Percentiles rank a stretch among this genome's conserved stretches.
Evolutionary conservation across 257 asterid species (phyloP).

Genomic region (Solanum phureja): DNA sequence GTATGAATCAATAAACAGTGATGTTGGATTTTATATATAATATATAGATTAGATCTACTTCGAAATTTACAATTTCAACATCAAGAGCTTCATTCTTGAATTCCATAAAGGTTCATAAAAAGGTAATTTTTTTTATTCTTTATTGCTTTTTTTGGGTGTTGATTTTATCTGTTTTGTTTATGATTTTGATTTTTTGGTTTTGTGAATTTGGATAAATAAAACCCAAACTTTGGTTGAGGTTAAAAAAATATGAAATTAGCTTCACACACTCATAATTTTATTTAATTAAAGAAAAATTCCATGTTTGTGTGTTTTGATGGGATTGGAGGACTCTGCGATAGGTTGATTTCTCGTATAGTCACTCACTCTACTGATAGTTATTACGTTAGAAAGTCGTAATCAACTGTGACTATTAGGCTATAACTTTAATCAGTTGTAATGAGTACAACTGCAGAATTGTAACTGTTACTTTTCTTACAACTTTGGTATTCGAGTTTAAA

Average conservation of each 20-base stretch:
- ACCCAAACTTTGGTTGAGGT: neutral
- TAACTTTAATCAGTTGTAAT: neutral
- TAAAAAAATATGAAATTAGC: neutral
- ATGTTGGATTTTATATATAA: neutral
- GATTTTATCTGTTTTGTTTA: neutral
- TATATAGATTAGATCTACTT: neutral
- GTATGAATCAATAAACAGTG: neutral
- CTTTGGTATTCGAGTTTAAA: accelerated
- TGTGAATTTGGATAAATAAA: neutral
- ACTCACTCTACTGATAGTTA: neutral
- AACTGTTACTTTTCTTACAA: neutral
- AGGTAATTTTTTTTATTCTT: neutral
- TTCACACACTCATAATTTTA: neutral
- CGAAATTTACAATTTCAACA: neutral
- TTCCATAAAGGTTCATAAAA: neutral
- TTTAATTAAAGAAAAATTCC: neutral
- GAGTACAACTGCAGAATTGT: neutral
- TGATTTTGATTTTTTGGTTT: neutral
- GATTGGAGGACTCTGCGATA: neutral
- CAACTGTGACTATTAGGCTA: neutral
- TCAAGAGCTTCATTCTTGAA: neutral
- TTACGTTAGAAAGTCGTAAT: neutral
- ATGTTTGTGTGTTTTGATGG: neutral
- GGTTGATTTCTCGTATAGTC: no score
- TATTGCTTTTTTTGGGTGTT: neutral